Conservation (phyloP, 805 yeast species). For the Danielozyma ontarioensis region DNA sequence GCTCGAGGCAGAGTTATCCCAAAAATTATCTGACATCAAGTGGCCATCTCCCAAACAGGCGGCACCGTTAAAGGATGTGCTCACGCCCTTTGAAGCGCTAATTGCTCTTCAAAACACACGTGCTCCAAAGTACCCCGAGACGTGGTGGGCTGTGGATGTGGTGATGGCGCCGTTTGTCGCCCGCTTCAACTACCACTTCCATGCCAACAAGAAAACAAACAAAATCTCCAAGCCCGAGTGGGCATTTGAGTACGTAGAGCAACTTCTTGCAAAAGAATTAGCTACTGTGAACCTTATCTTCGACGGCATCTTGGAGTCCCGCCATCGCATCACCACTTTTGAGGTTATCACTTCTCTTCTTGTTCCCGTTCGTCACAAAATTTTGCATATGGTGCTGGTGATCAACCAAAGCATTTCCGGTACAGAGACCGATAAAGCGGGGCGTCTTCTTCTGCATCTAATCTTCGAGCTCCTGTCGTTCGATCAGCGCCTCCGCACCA, state of each 20-base stretch:
- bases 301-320: constrained; percentile 22
- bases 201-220: constrained; percentile 50
- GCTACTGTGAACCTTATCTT: constrained; percentile 36
- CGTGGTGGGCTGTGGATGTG: constrained; percentile 48
- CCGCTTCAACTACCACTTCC: constrained; percentile 60
- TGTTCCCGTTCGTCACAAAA: constrained; percentile 42
- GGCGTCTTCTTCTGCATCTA: constrained; percentile 52
- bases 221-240: constrained; percentile 68
- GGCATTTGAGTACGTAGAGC: constrained; percentile 49
- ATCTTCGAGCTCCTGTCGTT: constrained; percentile 54
- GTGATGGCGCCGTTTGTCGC: constrained; percentile 41
- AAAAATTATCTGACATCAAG: background rate
- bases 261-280: constrained; percentile 37
- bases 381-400: constrained; percentile 18
- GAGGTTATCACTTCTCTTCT: constrained; percentile 44
- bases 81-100: constrained; percentile 9
- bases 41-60: no score
- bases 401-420: constrained; percentile 20
- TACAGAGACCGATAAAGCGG: constrained; percentile 27
- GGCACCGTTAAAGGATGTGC: constrained; percentile 6
- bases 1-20: background rate
- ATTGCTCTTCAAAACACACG: constrained; percentile 33
- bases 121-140: constrained; percentile 27
- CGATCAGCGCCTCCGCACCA: constrained; percentile 44
- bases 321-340: constrained; percentile 25